Base-by-base conservation (phyloP, 768 basidiomycete genomes). In the Boletus reticuloceps region DNA sequence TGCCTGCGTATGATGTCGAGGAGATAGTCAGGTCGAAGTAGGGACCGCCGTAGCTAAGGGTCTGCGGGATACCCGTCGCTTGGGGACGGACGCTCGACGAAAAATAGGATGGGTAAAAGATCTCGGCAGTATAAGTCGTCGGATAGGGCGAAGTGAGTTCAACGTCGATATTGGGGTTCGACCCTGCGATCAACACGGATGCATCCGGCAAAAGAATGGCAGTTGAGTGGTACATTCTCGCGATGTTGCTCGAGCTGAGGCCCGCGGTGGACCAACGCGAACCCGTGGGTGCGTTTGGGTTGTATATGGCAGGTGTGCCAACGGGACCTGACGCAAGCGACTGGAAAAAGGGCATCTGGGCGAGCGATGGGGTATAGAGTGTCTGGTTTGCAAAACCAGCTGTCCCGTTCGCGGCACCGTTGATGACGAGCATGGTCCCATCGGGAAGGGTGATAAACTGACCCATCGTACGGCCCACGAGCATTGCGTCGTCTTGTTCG, bases 61-160 rank as follows among this genome's bases (percentile, higher is more conserved):
- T 88, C n/a, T 70, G 72, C 0, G 95, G 95, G 0, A 92, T 69
- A 7, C 88, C 87, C 14, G 75, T 68, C 14, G 88, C 89, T 1
- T 72, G 72, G 2, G 96, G 96, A 12, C 94, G 87, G 0, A 76
- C 75, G 43, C 72, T 65, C 12, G 87, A 80, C 39, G 81, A 76
- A 76, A 88, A 98, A 75, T 96, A 99, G 12, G 84, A 79, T 0
- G 96, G 96, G 75, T 94, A 98, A 78, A 94, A 99, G 39, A 86
- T 80, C 69, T 96, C 94, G 2, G 88, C 86, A 32, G 82, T 75
- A 65, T 94, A 95, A 27, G 85, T 83, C 2, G 93, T 93, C 1
- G 88, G 86, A 77, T 77, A 93, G 36, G 77, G 38, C 11, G 81
- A 79, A n/a, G 74, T 70, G 34, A 74, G 56, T 63, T 88, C 86